phyloP scores from a whole-genome alignment of 2,329 filamentous ascomycete genomes.

The Nakataea oryzae region DNA sequence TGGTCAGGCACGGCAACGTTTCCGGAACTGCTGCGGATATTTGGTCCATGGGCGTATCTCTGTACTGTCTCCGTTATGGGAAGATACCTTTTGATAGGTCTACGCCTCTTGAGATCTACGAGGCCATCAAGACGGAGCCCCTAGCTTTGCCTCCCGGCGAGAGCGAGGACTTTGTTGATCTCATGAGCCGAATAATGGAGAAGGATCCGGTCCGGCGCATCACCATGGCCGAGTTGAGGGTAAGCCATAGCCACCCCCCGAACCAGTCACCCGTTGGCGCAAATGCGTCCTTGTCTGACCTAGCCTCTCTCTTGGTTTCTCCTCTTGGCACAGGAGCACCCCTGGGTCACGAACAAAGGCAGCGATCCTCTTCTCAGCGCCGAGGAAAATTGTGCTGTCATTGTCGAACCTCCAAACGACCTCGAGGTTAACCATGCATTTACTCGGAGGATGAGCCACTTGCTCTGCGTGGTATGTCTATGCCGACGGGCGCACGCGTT shows the following conservation, averaged over 20 bases:
- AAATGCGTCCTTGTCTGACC: neutral
- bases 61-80: conserved; percentile 89
- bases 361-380: conserved; percentile 67
- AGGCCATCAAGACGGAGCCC: conserved; percentile 69
- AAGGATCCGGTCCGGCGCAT: conserved; percentile 81
- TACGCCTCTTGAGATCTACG: conserved; percentile 76
- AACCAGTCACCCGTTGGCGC: neutral
- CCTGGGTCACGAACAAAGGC: conserved; percentile 82
- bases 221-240: conserved; percentile 69
- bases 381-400: conserved; percentile 76
- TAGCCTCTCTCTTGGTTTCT: neutral
- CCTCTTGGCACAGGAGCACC: conserved; percentile 54
- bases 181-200: conserved; percentile 65
- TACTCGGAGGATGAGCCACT: conserved; percentile 76
- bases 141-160: conserved; percentile 52
- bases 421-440: conserved; percentile 86
- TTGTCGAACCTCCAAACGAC: conserved; percentile 76
- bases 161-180: conserved; percentile 59
- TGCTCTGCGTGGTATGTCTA: conserved; percentile 68
- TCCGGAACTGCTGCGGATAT: conserved; percentile 88
- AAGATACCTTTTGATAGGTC: conserved; percentile 74
- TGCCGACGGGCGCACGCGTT: no score
- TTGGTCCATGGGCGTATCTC: conserved; percentile 95
- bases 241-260: conserved; percentile 32
- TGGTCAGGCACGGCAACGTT: conserved; percentile 74